Base-by-base conservation (phyloP, 441 rosid genomes). In the Sinapis alba region DNA sequence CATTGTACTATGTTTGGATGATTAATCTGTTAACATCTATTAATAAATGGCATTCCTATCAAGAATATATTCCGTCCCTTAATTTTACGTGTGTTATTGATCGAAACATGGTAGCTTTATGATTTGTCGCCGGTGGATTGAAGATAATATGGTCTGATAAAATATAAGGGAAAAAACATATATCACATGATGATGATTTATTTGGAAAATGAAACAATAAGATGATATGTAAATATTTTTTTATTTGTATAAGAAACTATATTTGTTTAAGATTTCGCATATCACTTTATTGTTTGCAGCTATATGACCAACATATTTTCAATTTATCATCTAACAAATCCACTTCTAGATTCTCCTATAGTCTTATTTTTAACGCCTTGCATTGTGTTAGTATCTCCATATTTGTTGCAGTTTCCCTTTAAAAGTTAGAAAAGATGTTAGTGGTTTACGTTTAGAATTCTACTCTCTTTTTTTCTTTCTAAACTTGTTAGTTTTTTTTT, bases 341-440 rank as follows among this genome's bases (percentile, higher is more conserved):
- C 1, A 36, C 54, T 63, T 24, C 9, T 15, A 50, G 12, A 13
- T 47, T 65, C 7, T 74, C 19, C 27, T 57, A n/a, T n/a, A n/a
- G n/a, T n/a, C n/a, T n/a, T n/a, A 58, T 10, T 20, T 61, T 38
- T 18, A 62, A 54, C 63, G 34, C 69, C 18, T 19, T 26, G 34
- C 24, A 36, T n/a, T 43, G 41, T 50, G 43, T 61, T 75, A 69
- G n/a, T 54, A 62, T 43, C 60, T 54, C 51, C 38, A 53, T n/a
- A 41, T 61, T 69, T 38, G 27, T 9, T 69, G 75, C 75, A 51
- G 9, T 62, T 12, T 27, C 60, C 27, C 70, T 69, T 76, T 41
- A n/a, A 76, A 32, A 62, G 59, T n/a, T 56, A 61, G 74, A n/a
- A 68, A 60, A 50, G 32, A 16, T 68, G 45, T 36, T 38, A 24